Evolutionary conservation across 2,329 filamentous ascomycete species (phyloP), one percentile per base, ranked within the genome.

Genomic region (Curvularia verruculosa): DNA sequence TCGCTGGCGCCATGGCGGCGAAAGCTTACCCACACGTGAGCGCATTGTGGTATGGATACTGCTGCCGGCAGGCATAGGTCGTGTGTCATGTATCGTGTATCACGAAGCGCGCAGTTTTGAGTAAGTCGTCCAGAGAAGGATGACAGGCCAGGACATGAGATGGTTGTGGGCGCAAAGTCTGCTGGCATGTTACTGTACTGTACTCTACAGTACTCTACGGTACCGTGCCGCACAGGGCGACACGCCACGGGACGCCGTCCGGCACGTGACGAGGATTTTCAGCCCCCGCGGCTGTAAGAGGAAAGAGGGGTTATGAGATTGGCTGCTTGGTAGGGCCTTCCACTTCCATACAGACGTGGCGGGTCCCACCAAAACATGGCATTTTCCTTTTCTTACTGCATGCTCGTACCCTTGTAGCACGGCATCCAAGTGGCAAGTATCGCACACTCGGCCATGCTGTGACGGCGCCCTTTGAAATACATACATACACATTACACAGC

Each of bases 31-130:
- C 9, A 8, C 43, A 46, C 28, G 43, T 46, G 43, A 23, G 23
- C 40, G 48, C 13, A 5, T 18, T 55, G 64, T 69, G 67, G 64
- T 64, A 64, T 48, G 58, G 62, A 54, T 8, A 8, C 28, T 10
- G 9, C 10, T 29, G 28, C 28, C 28, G 12, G 28, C n/a, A n/a
- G n/a, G n/a, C n/a, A n/a, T n/a, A n/a, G n/a, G n/a, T n/a, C n/a
- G n/a, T n/a, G n/a, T n/a, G n/a, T n/a, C n/a, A 29, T 10, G 12
- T 29, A 10, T 12, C 9, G 23, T 21, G 50, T 54, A 50, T 48
- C 49, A 36, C 37, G 44, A 40, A 51, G 55, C 56, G 47, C 52
- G 53, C 44, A 47, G 37, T 8, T 49, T 56, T 21, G 26, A 47
- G 31, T 24, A 39, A n/a, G 49, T 5, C 19, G 36, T 45, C 19